These are phyloP conservation scores for Pyrenophora seminiperda DNA, from an alignment of 2,329 filamentous ascomycete species.

Conservation along the genomic window DNA sequence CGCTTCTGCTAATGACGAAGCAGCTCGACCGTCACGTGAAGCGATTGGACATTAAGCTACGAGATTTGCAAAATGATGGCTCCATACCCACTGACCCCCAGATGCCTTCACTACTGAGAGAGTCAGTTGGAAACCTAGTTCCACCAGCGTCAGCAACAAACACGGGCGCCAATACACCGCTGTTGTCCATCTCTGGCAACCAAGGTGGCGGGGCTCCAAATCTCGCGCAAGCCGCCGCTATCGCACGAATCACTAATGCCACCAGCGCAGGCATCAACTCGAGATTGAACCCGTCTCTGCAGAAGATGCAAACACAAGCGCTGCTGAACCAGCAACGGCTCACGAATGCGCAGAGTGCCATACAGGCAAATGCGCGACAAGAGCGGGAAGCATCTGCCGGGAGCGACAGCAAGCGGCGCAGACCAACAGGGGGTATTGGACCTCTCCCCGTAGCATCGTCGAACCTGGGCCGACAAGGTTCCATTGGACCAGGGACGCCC, in stretches of 20 bases:
- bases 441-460: conserved; percentile 60
- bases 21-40: conserved; percentile 67
- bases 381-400: conserved; percentile 62
- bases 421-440: conserved; percentile 59
- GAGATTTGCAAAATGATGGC: conserved; percentile 63
- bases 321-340: conserved; percentile 46
- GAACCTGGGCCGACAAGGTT: conserved; percentile 63
- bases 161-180: conserved; percentile 55
- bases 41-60: conserved; percentile 65
- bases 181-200: conserved; percentile 62
- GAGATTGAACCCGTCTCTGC: conserved; percentile 38
- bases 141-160: conserved; percentile 54
- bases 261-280: conserved; percentile 42
- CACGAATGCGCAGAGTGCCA: conserved; percentile 40
- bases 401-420: conserved; percentile 63
- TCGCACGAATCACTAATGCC: conserved; percentile 48
- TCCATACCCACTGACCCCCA: conserved; percentile 63
- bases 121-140: conserved; percentile 56
- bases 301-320: conserved; percentile 47
- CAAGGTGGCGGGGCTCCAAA: conserved; percentile 59
- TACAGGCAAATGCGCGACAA: conserved; percentile 42
- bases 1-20: conserved; percentile 17
- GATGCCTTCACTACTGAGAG: conserved; percentile 62
- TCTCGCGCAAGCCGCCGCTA: conserved; percentile 56
- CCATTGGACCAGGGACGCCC: conserved; percentile 67